Base-by-base conservation (phyloP, 2,329 filamentous ascomycete species). In the Penicillium sp. region DNA sequence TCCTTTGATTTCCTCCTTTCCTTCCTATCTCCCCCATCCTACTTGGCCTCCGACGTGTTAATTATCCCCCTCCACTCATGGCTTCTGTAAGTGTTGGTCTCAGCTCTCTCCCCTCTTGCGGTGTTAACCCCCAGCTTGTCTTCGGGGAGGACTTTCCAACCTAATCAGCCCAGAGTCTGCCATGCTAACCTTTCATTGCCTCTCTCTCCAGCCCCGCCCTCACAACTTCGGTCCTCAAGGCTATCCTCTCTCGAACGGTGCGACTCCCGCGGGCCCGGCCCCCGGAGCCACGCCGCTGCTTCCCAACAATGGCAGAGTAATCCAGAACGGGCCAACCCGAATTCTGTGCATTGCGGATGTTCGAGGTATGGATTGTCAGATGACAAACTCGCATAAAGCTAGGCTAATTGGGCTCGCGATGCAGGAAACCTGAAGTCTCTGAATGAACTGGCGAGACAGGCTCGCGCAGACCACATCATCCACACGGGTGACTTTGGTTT, bases 401-500 rank as follows among this genome's bases (percentile, higher is more conserved):
- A 46, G 25, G 38, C 50, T 64, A 66, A 61, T 61, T 43, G 50
- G 25, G 51, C 36, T 20, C 25, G 35, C n/a, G 38, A 39, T 38
- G 48, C 63, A 99, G 94, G 94, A 74, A 96, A 97, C 74, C 80
- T 99, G 63, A 86, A 88, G 76, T 96, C 94, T 61, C 80, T 99
- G 67, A 99, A 99, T 77, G 92, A 97, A 56, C 87, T 99, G 56
- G 94, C 94, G 60, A 95, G 90, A 75, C 89, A 94, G 70, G 92
- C 94, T 57, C 89, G 89, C 70, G 94, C 94, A 65, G 91, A 96
- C 76, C 91, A 96, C 77, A 96, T 99, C 74, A 91, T 99, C 68
- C 94, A 99, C 76, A 99, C 94, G 18, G 94, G 94, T 73, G 94
- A 99, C 74, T 99, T 99, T 71, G 94, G 94, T 57, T 99, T 99